Conservation (phyloP, 169 alveolate species). For the Plasmodium billcollinsi region DNA sequence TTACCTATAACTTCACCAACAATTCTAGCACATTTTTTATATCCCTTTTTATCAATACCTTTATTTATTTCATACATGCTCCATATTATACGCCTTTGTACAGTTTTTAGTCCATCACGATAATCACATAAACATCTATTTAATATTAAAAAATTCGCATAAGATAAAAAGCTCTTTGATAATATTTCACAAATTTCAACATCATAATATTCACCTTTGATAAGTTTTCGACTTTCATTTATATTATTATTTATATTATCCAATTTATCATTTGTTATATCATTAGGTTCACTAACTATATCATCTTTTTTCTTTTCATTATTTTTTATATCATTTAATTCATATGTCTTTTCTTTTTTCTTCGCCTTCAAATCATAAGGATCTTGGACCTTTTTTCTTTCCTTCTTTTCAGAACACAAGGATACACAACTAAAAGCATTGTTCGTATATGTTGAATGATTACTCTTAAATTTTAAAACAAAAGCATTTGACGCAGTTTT, state of each 20-base stretch:
- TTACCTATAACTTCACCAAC: constrained; percentile 92
- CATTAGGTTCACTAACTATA: background rate
- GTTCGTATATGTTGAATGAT: too few relatives aligned
- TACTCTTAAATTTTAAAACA: too few relatives aligned
- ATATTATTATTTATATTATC: constrained; percentile 11
- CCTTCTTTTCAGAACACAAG: background rate
- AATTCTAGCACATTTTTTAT: constrained; percentile 89
- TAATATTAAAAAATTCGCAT: constrained; percentile 87
- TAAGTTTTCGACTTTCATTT: constrained; percentile 10
- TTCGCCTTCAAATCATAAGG: background rate
- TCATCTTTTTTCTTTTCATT: background rate
- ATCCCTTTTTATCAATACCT: constrained; percentile 47
- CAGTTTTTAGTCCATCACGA: constrained; percentile 90
- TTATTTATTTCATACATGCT: constrained; percentile 87
- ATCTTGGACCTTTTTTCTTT: background rate
- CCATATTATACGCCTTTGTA: constrained; percentile 88
- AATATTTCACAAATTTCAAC: constrained; percentile 77
- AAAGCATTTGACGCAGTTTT: background rate
- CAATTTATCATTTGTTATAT: constrained; percentile 1
- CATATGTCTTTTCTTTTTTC: background rate
- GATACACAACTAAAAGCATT: too few relatives aligned
- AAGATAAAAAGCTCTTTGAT: constrained; percentile 81
- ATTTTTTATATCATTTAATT: background rate
- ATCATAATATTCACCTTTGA: constrained; percentile 65
- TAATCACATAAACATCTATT: constrained; percentile 90